A percentile compares a stretch with the other conserved stretches of the same genome.
These are phyloP conservation scores for Pyrenophora graminea DNA, from an alignment of 2,329 filamentous ascomycete genomes.

Conservation along the genomic window DNA sequence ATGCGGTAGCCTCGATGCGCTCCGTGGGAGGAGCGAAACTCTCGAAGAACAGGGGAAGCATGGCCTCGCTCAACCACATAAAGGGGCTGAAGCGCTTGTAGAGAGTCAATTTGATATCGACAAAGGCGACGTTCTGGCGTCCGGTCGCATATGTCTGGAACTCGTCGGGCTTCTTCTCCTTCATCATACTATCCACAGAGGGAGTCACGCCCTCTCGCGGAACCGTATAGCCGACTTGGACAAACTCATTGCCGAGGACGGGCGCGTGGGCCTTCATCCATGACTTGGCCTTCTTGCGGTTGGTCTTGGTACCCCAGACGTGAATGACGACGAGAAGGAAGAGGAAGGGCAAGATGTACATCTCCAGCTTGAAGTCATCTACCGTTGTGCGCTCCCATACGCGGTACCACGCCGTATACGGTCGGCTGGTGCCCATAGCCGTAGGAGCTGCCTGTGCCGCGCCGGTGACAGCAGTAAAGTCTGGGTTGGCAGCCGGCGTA, in stretches of 20 bases:
- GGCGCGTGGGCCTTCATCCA: slow-evolving; percentile 80
- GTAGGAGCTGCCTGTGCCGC: slow-evolving; percentile 37
- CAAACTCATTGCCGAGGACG: slow-evolving; percentile 78
- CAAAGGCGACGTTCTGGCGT: slow-evolving; percentile 87
- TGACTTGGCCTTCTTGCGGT: slow-evolving; percentile 75
- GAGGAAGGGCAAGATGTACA: slow-evolving; percentile 77
- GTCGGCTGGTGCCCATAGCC: slow-evolving; percentile 55
- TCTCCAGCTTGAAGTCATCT: slow-evolving; percentile 86
- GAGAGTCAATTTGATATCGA: slow-evolving; percentile 81
- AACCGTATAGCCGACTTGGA: slow-evolving; percentile 74
- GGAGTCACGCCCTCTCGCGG: slow-evolving; percentile 45
- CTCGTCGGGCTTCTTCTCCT: slow-evolving; percentile 86
- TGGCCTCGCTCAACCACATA: slow-evolving; percentile 66
- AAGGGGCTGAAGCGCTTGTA: slow-evolving; percentile 87
- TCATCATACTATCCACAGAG: slow-evolving; percentile 67
- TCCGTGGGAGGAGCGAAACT: slow-evolving; percentile 71
- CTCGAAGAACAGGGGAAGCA: slow-evolving; percentile 79
- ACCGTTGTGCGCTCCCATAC: slow-evolving; percentile 87
- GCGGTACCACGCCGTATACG: slow-evolving; percentile 95
- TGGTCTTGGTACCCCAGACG: slow-evolving; percentile 77
- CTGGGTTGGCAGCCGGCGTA: slow-evolving; percentile 54
- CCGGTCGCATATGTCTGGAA: slow-evolving; percentile 88
- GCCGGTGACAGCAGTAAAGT: slow-evolving; percentile 48
- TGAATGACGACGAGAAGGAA: slow-evolving; percentile 76
- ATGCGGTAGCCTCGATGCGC: slow-evolving; percentile 74